Evolutionary conservation across 139 green algal genomes (phyloP).

Genomic region (Chlorella sp.): DNA sequence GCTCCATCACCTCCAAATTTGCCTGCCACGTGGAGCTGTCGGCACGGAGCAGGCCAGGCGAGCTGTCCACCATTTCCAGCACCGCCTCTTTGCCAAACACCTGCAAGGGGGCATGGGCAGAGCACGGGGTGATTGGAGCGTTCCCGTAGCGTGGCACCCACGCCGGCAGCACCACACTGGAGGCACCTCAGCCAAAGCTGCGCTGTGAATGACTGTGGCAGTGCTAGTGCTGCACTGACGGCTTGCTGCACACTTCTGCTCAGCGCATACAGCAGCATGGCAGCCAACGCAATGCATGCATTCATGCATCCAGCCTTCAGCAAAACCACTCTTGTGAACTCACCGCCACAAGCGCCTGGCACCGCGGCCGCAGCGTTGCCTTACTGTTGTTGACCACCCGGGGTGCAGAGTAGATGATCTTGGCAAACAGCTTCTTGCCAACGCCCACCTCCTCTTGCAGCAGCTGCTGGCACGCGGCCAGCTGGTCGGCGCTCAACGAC

Average conservation of each 20-base stretch:
- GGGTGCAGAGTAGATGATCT: neutral
- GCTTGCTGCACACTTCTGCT: no score
- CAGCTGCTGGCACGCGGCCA: neutral
- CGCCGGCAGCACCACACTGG: neutral
- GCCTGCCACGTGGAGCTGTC: no score
- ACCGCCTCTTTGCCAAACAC: neutral
- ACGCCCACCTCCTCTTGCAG: slow-evolving; percentile 6
- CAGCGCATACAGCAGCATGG: neutral
- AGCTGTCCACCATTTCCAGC: neutral
- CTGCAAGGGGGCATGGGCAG: neutral
- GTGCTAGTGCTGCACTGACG: no score
- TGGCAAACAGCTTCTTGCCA: neutral
- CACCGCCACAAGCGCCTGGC: neutral
- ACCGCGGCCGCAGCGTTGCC: neutral
- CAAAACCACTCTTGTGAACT: neutral
- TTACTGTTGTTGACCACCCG: neutral
- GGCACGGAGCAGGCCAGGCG: no score
- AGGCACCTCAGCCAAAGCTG: neutral
- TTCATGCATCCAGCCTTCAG: neutral
- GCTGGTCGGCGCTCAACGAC: neutral
- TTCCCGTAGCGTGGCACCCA: neutral
- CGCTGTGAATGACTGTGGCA: no score
- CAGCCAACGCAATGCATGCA: neutral
- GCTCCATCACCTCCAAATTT: no score
- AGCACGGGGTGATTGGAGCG: no score